Evolutionary conservation across 495 filamentous ascomycete species (phyloP).

Genomic region (Penicillium coffeae): DNA sequence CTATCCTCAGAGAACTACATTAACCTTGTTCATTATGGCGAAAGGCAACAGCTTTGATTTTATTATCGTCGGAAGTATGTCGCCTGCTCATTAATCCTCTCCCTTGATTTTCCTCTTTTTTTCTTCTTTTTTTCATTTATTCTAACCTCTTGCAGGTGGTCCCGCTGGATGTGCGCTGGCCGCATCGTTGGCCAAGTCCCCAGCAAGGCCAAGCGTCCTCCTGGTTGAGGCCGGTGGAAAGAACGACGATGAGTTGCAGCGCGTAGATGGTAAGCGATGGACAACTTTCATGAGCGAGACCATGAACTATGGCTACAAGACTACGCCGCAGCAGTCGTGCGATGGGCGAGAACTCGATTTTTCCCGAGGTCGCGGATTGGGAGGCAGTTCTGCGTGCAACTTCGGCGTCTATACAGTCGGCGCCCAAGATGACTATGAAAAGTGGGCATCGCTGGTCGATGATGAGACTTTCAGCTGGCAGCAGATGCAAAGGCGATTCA

Average conservation of each 20-base stretch:
- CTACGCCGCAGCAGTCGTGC: conserved; percentile 49
- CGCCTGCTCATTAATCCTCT: not conserved
- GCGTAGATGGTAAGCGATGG: conserved; percentile 51
- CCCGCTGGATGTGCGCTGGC: conserved; percentile 53
- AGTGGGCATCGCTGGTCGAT: conserved; percentile 41
- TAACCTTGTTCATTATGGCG: not conserved
- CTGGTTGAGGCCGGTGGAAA: conserved; percentile 55
- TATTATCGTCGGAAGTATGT: conserved; percentile 52
- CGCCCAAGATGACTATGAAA: conserved; percentile 56
- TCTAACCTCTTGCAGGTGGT: conserved; percentile 39
- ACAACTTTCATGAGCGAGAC: conserved; percentile 41
- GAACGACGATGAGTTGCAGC: conserved; percentile 44
- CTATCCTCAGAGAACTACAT: not conserved
- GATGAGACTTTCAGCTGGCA: conserved; percentile 51
- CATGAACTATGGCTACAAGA: conserved; percentile 61
- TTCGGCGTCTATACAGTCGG: conserved; percentile 58
- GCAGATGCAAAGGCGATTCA: conserved; percentile 44
- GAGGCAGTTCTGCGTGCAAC: conserved; percentile 61
- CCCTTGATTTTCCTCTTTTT: too few species aligned
- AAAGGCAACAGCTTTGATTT: conserved; percentile 40
- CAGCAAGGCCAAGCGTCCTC: conserved; percentile 46
- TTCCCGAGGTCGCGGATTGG: conserved; percentile 56
- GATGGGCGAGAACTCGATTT: conserved; percentile 51
- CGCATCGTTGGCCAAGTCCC: conserved; percentile 39
- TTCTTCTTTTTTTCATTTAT: not conserved